A percentile compares a stretch with the other conserved stretches of the same genome.
Evolutionary conservation across 345 rosid genomes (phyloP).

Genomic region (Brassica rapa): DNA sequence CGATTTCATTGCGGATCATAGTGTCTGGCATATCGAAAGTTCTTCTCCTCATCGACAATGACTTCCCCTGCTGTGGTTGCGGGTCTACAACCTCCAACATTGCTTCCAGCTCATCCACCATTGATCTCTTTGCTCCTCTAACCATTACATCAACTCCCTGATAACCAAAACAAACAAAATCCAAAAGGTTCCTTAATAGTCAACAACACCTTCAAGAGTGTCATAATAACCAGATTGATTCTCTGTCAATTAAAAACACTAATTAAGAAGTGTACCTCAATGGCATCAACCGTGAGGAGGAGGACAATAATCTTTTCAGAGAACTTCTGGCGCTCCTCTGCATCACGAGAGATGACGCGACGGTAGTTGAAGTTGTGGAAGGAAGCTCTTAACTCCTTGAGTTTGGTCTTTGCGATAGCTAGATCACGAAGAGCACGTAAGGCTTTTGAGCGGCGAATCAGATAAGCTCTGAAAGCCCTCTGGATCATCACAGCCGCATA

Average conservation of each 20-base stretch:
- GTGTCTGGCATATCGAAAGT: conserved; percentile 89
- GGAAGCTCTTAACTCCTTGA: conserved; percentile 78
- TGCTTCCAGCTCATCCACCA: conserved; percentile 91
- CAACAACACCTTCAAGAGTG: too few species aligned
- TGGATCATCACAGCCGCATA: conserved; percentile 90
- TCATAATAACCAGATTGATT: too few species aligned
- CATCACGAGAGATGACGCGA: conserved; percentile 62
- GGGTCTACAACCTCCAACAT: conserved; percentile 94
- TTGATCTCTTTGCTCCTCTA: conserved; percentile 72
- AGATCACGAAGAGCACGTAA: conserved; percentile 90
- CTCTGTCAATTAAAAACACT: too few species aligned
- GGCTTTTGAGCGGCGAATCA: conserved; percentile 74
- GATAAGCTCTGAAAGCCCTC: conserved; percentile 72
- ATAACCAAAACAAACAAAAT: conserved; percentile 21
- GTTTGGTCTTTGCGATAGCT: conserved; percentile 85
- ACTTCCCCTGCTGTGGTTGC: conserved; percentile 59
- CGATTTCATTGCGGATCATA: conserved; percentile 66
- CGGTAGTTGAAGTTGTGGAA: conserved; percentile 89
- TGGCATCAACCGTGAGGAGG: conserved; percentile 92
- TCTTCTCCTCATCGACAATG: conserved; percentile 76
- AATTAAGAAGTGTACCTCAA: conserved; percentile 58
- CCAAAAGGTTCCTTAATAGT: neutral
- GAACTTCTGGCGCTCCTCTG: conserved; percentile 86
- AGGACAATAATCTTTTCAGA: conserved; percentile 85
- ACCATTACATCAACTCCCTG: conserved; percentile 90